Base-by-base conservation (phyloP, 1,139 yeast genomes). In the Saccharomycopsis phalli region DNA sequence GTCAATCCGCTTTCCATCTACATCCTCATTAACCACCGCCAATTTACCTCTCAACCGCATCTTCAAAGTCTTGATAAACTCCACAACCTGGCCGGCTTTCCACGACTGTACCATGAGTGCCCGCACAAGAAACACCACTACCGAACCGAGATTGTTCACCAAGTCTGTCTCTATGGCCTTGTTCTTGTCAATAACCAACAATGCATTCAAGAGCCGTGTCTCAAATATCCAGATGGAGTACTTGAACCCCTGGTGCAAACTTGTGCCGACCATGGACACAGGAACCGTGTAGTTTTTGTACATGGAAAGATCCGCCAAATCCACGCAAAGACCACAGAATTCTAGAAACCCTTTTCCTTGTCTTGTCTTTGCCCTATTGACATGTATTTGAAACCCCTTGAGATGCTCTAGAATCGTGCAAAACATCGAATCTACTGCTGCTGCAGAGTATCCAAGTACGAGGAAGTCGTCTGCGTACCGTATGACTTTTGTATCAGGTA, bases 391-490 rank as follows among this genome's bases (percentile, higher is more conserved):
- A 55, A 72, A 81, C 1, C 65, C 34, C 0, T 46, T 45, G 23
- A 55, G 48, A 40, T 63, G 56, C 5, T 32, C 46, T 18, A 34
- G 53, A 4, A 62, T 64, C 34, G 41, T 47, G 1, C 2, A 59
- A 23, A 18, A 40, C 18, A n/a, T 26, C 17, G 21, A 8, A 22
- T 14, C 7, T 4, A 34, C 31, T 4, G n/a, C 28, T 21, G 20
- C 19, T 50, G 7, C 51, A 46, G 0, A 38, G 27, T 6, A 64
- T 0, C 94, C 69, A 0, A 88, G 58, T 19, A 84, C 63, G 29
- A 91, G 55, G 53, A 91, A 91, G 56, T 91, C 98, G 58, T 91
- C 98, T 0, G 87, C 94, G 22, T 83, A 60, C 42, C 96, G 61
- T 8, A 86, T 49, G 0, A 86, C 55, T 2, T 69, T 47, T 3